Percentiles rank a stretch among this genome's conserved stretches.
These are phyloP conservation scores for Fagus sylvatica DNA, from an alignment of 306 rosid species.

Conservation along the genomic window DNA sequence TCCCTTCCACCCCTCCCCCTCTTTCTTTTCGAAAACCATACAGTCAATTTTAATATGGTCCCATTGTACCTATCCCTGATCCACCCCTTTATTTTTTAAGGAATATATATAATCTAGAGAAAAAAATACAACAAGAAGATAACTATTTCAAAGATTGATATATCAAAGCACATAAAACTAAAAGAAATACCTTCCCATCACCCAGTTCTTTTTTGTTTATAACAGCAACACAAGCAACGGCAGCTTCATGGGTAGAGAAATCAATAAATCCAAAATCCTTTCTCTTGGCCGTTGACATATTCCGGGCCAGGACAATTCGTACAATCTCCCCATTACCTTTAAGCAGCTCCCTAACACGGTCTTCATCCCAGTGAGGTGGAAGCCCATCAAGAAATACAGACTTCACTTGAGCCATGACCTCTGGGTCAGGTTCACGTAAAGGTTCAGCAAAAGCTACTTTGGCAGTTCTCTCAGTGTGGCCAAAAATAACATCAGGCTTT, in stretches of 20 bases:
- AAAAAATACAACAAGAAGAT: neutral
- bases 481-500: slow-evolving; percentile 78
- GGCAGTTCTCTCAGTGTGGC: slow-evolving; percentile 78
- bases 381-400: slow-evolving; percentile 78
- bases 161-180: slow-evolving; percentile 8
- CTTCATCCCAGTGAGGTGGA: slow-evolving; percentile 77
- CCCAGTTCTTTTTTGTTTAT: slow-evolving; percentile 54
- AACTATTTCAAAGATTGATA: slow-evolving; percentile 9
- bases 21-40: slow-evolving; percentile 1
- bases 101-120: neutral
- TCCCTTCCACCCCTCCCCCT: neutral
- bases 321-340: slow-evolving; percentile 67
- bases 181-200: slow-evolving; percentile 65
- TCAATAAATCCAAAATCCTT: slow-evolving; percentile 88
- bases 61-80: slow-evolving; percentile 8
- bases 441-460: slow-evolving; percentile 94
- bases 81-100: neutral
- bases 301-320: slow-evolving; percentile 61
- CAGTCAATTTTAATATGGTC: neutral
- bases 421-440: slow-evolving; percentile 63
- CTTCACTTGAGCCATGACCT: slow-evolving; percentile 78
- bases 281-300: slow-evolving; percentile 72
- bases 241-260: slow-evolving; percentile 79
- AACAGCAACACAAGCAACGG: slow-evolving; percentile 63
- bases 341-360: slow-evolving; percentile 45